Evolutionary conservation across 192 early-diverging fungal genomes (phyloP), one percentile per base, ranked within the genome.

Genomic region (Entomortierella chlamydospora): DNA sequence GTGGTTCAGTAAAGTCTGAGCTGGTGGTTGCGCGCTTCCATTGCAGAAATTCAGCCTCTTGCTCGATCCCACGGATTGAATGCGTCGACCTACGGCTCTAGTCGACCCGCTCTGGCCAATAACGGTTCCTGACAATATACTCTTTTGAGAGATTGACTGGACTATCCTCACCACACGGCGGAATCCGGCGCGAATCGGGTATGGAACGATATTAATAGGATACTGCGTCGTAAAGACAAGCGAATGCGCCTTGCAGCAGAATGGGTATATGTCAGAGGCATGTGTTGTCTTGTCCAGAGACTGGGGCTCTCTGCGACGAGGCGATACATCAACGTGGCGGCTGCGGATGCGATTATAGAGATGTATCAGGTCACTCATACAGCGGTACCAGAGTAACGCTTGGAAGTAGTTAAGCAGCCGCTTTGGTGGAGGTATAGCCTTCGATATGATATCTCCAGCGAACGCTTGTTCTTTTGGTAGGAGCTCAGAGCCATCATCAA

Each of bases 191-290:
- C 76, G 76, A 43, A 79, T 9, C 0, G 76, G 26, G 39, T 64
- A 70, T 0, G 76, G 68, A 4, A 70, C 26, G 18, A 70, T 17
- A 37, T 50, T 70, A 50, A 50, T 33, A 1, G 76, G 51, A 51
- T 79, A 65, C 25, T 55, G 67, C 0, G 68, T 34, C 2, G 68
- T 54, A 31, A 70, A 79, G 22, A 66, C 52, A 2, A 79, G 57
- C 41, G 76, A 79, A 41, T 79, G 76, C 0, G 76, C 76, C 12
- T 70, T 60, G 28, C 76, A 79, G 52, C 76, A 79, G 33, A 79
- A 70, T n/a, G 76, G 76, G 31, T 70, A 79, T 42, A 39, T 47
- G 20, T 47, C 20, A 20, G 45, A 47, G 15, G 4, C 15, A 20
- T 12, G 2, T 20, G 45, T 12, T 47, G 45, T 47, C 20, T 3